Evolutionary conservation across 352 stramenopile genomes (phyloP).

Genomic region (Globisporangium spinosum): DNA sequence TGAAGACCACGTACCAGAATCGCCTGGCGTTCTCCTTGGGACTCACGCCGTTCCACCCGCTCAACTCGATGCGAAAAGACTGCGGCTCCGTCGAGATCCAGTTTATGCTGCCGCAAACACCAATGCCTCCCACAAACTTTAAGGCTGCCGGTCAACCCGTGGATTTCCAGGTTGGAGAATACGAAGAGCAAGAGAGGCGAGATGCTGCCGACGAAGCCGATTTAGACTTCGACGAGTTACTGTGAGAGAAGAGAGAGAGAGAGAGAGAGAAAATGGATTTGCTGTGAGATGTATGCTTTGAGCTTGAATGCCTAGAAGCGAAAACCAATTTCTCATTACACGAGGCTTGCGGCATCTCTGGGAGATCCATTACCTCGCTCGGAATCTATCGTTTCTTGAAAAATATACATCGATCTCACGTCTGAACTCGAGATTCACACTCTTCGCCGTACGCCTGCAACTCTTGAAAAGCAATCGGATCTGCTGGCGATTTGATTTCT

Average conservation of each 20-base stretch:
- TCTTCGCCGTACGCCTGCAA: neutral
- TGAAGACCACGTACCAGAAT: constrained; percentile 60
- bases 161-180: neutral
- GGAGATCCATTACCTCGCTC: neutral
- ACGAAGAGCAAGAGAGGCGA: neutral
- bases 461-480: too few relatives aligned
- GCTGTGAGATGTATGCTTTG: too few relatives aligned
- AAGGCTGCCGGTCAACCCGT: neutral
- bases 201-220: neutral
- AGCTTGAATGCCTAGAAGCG: too few relatives aligned
- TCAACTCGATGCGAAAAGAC: constrained; percentile 51
- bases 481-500: too few relatives aligned
- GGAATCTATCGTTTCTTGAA: neutral
- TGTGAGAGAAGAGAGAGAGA: neutral
- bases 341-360: neutral
- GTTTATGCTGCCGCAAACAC: constrained; percentile 14
- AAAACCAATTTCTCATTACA: too few relatives aligned
- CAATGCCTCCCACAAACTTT: neutral
- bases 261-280: neutral
- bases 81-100: constrained; percentile 34
- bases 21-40: constrained; percentile 56
- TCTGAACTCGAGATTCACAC: neutral
- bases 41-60: constrained; percentile 46
- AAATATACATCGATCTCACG: neutral
- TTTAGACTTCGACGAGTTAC: neutral